Evolutionary conservation across 768 basidiomycete genomes (phyloP), one percentile per base, ranked within the genome.

Genomic region (Ramaria sp.): DNA sequence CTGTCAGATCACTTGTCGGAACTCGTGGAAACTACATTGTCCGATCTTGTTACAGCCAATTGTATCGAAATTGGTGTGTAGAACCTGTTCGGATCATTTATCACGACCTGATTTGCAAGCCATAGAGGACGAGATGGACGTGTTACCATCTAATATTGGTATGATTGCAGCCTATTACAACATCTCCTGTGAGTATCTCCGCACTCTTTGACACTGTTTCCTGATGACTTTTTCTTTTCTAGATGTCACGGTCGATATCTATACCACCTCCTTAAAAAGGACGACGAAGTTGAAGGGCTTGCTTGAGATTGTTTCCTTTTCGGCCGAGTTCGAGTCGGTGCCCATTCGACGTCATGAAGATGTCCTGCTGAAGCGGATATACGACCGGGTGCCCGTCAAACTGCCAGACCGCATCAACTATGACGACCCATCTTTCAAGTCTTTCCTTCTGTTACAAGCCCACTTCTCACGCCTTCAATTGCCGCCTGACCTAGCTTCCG

Each of bases 111-210:
- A 22, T 10, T 13, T n/a, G n/a, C 27, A 39, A 46, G 13, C 19
- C 24, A 59, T 59, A 84, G 88, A 91, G 75, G 92, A 95, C 60
- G 93, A 96, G 67, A 92, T 94, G 86, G 91, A 95, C 61, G 80
- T 90, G 0, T 81, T 84, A 2, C 83, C 93, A 1, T 81, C 97
- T 64, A 99, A 98, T 71, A 75, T 98, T 38, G 96, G 96, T 57
- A 96, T 97, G 93, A 98, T 99, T 63, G 96, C 94, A 0, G 92
- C 94, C 0, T 93, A 92, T 72, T 95, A 92, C 69, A 91, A 92
- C 65, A 93, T 93, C 42, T 92, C 89, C 55, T 91, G 88, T 88
- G 62, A 67, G 86, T 75, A 6, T 31, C 37, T 10, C 51, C 15
- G 10, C 11, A 13, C 13, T 11, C 37, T 24, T 3, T 10, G 10